Base-by-base conservation (phyloP, 495 filamentous ascomycete species). In the Aspergillus sclerotiicarbonarius region DNA sequence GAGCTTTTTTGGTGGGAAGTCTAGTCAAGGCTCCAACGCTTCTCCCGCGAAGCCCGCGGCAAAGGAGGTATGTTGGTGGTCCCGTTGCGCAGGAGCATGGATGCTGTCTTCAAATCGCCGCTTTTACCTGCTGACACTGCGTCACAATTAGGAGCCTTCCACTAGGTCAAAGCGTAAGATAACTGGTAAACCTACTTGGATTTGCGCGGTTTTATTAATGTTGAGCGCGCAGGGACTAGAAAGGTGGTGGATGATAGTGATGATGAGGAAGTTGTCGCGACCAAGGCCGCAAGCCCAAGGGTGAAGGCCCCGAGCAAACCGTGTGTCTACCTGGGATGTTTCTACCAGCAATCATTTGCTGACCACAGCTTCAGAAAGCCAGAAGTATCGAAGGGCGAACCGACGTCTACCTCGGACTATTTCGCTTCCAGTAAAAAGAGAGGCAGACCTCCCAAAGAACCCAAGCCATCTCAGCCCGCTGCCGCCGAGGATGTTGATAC, bases 191-290 rank as follows among this genome's bases (percentile, higher is more conserved):
- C 9, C 18, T 13, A 43, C 49, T 35, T 29, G 18, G 19, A 30
- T 30, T 25, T 25, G 25, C 3, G 2, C 13, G 4, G 16, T 19
- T 39, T 8, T 7, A 16, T 59, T 62, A 67, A 67, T 70, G 1
- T 31, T 49, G 5, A 47, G 21, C 20, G 21, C 35, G 19, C 57
- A 89, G 85, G 82, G 55, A 81, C 76, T 48, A 82, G 88, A 41
- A 90, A 90, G 65, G 81, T 92, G 21, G 73, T 92, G 32, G 86
- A 89, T 60, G 89, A 91, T 52, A 90, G 87, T 63, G 87, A 90
- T 41, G 89, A 92, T 3, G 87, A 85, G 1, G 77, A 77, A 29
- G 62, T 55, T 30, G 47, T 62, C 8, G 64, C 68, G 39, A 53
- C 54, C 20, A 74, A 76, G 58, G 62, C 74, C 33, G 48, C 75